Percentiles rank a stretch among this genome's conserved stretches.
phyloP scores from a whole-genome alignment of 495 filamentous ascomycete genomes.

The Podospora australis region DNA sequence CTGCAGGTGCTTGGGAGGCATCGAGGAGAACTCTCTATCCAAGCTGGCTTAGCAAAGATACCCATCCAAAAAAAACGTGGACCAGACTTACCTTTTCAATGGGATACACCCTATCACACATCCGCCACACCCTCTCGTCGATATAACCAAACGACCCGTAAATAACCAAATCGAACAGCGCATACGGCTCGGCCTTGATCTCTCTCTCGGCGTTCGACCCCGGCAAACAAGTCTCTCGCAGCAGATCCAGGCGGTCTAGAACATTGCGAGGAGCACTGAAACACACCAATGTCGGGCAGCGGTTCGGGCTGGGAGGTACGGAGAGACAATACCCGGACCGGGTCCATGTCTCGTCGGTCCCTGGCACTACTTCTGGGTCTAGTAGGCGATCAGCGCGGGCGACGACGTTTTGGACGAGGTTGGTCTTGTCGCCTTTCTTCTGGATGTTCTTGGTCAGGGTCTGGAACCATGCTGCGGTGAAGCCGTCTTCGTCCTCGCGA shows the following conservation, averaged over 20 bases:
- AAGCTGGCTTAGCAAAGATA: not conserved
- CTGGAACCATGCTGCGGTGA: not conserved
- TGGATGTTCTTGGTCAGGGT: not conserved
- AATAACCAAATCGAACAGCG: constrained; percentile 11
- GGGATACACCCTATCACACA: not conserved
- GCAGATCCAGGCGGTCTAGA: not conserved
- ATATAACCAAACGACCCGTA: constrained; percentile 11
- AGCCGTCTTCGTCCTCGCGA: not conserved
- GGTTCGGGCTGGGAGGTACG: not conserved
- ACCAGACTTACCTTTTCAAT: constrained; percentile 5
- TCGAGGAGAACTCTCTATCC: not conserved
- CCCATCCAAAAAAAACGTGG: too few species aligned
- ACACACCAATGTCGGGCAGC: not conserved
- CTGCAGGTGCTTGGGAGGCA: constrained; percentile 1
- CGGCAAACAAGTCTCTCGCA: not conserved
- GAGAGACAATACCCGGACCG: not conserved
- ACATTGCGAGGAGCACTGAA: not conserved
- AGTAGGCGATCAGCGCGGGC: not conserved
- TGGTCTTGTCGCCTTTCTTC: not conserved
- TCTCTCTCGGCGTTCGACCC: not conserved
- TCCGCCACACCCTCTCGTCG: constrained; percentile 11
- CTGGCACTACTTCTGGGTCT: too few species aligned
- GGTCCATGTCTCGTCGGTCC: not conserved
- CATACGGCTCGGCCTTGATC: constrained; percentile 9
- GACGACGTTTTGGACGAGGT: not conserved